Base-by-base conservation (phyloP, 768 basidiomycete genomes). In the Trametes maxima region DNA sequence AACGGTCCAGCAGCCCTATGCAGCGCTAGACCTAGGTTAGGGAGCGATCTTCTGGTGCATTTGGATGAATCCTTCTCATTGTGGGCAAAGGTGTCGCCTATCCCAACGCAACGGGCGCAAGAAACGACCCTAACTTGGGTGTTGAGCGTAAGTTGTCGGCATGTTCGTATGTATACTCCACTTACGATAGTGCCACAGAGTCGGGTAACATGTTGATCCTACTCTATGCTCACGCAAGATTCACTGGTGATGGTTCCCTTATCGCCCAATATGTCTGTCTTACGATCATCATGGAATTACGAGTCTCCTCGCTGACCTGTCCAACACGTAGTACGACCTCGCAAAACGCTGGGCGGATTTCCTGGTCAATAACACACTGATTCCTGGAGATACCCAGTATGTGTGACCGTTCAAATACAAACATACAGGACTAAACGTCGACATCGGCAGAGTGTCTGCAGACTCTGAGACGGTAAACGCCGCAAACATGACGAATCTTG, bases 121-220 rank as follows among this genome's bases (percentile, higher is more conserved):
- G 8, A 14, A 33, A 45, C 7, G n/a, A 47, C 4, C 42, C 36
- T 17, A 6, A 17, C 5, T 33, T 50, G 14, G 60, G 61, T 21
- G n/a, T 67, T 21, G 66, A 67, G 43, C 54, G 65, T 60, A 36
- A 14, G 64, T 54, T 2, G 19, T 16, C 8, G 5, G 17, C 13
- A 8, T n/a, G 19, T 6, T 19, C 28, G 28, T 49, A 11, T n/a
- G 16, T 2, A 14, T 28, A 21, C n/a, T 13, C 11, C 21, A 6
- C 33, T 49, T 14, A 33, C 28, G 21, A 22, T 22, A 25, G 19
- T 33, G 8, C 24, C 12, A 8, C 37, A 75, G 75, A 76, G 59
- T 67, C 71, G 14, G 74, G 71, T 5, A 73, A 74, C 54, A 77
- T 76, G 63, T 22, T 67, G 12, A 64, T 67, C 42, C 62, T 64